Evolutionary conservation across 805 yeast genomes (phyloP).

Genomic region (Metschnikowia continentalis): DNA sequence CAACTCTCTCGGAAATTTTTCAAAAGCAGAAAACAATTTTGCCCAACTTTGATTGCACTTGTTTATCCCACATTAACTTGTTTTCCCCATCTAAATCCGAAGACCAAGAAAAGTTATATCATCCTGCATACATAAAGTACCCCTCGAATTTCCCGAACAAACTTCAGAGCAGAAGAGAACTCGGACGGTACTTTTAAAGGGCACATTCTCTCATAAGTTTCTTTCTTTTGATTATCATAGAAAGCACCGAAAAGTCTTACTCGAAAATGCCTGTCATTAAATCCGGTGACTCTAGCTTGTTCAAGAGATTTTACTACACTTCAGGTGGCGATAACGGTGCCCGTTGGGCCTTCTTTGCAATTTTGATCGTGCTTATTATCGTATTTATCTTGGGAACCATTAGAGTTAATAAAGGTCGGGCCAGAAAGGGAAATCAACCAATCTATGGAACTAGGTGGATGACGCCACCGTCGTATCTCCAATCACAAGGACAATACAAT

Average conservation of each 20-base stretch:
- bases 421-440: conserved; percentile 50
- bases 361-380: conserved; percentile 48
- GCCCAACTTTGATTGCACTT: not conserved
- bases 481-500: conserved; percentile 56
- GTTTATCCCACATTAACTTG: not conserved
- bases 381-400: conserved; percentile 49
- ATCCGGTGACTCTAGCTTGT: not conserved
- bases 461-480: conserved; percentile 76
- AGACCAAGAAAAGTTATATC: not conserved
- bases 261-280: not conserved
- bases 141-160: conserved; percentile 4
- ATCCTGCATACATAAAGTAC: not conserved
- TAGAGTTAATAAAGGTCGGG: conserved; percentile 51
- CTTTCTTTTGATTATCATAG: not conserved
- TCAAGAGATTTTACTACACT: conserved; percentile 1
- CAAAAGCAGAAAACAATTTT: too few relatives aligned
- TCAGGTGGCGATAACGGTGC: conserved; percentile 33
- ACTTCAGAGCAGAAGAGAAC: not conserved
- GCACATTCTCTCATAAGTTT: not conserved
- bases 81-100: not conserved
- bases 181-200: not conserved
- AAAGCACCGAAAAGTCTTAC: not conserved
- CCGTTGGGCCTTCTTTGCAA: conserved; percentile 63
- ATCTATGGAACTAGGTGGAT: conserved; percentile 79
- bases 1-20: too few relatives aligned